Evolutionary conservation across 441 rosid genomes (phyloP).

Genomic region (Biscutella auriculata): DNA sequence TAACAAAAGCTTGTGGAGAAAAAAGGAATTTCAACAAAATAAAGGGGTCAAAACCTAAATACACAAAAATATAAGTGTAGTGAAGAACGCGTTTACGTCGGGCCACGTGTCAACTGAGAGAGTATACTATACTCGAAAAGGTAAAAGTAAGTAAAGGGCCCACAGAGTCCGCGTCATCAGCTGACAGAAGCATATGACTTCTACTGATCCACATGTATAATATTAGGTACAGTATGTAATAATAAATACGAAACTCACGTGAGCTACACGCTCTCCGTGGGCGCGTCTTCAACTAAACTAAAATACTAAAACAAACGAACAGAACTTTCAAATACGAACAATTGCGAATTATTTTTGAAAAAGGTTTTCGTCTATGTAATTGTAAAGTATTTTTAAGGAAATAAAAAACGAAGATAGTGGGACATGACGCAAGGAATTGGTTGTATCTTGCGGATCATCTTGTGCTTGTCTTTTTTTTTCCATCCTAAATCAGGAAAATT

Average conservation of each 20-base stretch:
- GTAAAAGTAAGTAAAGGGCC: neutral
- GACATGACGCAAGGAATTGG: constrained; percentile 7
- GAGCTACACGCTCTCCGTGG: neutral
- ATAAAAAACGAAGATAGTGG: constrained; percentile 10
- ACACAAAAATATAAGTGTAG: neutral
- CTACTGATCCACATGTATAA: too few species aligned
- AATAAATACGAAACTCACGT: constrained; percentile 8
- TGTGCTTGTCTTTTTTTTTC: constrained; percentile 12
- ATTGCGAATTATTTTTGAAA: neutral
- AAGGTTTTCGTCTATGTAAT: neutral
- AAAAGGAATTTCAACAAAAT: neutral
- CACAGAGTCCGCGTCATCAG: constrained; percentile 16
- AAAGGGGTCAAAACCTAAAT: neutral
- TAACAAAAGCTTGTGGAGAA: neutral
- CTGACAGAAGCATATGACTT: constrained; percentile 20
- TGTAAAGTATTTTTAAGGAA: neutral
- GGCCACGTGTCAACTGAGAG: neutral
- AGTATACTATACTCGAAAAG: neutral
- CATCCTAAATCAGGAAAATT: neutral
- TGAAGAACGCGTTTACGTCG: neutral
- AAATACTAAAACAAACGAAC: too few species aligned
- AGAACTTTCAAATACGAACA: too few species aligned
- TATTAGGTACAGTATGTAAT: neutral
- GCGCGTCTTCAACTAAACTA: neutral
- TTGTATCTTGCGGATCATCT: constrained; percentile 7